A percentile compares a stretch with the other conserved stretches of the same genome.
phyloP scores from a whole-genome alignment of 192 early-diverging fungal genomes.

The Coemansia sp. region DNA sequence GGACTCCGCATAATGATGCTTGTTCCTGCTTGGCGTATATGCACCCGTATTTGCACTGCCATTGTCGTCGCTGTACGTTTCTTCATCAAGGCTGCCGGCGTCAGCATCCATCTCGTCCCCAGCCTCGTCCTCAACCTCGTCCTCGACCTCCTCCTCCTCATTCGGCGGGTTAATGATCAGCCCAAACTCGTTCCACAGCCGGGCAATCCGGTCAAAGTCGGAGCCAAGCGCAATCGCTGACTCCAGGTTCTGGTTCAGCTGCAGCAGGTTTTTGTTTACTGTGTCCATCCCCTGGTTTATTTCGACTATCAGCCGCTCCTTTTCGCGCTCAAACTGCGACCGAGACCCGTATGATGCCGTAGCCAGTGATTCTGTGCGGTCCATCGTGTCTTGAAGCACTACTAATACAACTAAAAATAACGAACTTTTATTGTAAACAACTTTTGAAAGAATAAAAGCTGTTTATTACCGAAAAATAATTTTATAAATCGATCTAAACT shows the following conservation, averaged over 20 bases:
- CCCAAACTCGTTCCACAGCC: constrained; percentile 46
- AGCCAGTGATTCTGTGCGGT: constrained; percentile 18
- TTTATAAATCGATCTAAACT: neutral
- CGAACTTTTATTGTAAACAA: neutral
- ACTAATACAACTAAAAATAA: neutral
- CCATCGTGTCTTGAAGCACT: constrained; percentile 10
- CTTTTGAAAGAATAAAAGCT: too few relatives aligned
- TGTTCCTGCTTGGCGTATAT: neutral
- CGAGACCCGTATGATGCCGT: constrained; percentile 14
- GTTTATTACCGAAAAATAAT: too few relatives aligned
- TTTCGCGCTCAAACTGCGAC: constrained; percentile 47
- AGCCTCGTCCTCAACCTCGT: neutral
- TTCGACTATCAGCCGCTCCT: constrained; percentile 42
- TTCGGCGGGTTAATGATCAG: constrained; percentile 32
- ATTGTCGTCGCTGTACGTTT: neutral
- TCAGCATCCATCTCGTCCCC: neutral
- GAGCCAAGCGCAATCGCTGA: constrained; percentile 40
- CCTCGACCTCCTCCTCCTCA: constrained; percentile 14
- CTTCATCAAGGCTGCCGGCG: neutral
- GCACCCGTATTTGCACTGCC: neutral
- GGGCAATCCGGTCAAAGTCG: constrained; percentile 38
- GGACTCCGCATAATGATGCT: too few relatives aligned
- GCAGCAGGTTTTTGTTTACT: constrained; percentile 36
- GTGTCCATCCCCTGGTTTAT: constrained; percentile 48
- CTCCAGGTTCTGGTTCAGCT: constrained; percentile 48